Base-by-base conservation (phyloP, 2,329 filamentous ascomycete species). In the Penicillium sp. region DNA sequence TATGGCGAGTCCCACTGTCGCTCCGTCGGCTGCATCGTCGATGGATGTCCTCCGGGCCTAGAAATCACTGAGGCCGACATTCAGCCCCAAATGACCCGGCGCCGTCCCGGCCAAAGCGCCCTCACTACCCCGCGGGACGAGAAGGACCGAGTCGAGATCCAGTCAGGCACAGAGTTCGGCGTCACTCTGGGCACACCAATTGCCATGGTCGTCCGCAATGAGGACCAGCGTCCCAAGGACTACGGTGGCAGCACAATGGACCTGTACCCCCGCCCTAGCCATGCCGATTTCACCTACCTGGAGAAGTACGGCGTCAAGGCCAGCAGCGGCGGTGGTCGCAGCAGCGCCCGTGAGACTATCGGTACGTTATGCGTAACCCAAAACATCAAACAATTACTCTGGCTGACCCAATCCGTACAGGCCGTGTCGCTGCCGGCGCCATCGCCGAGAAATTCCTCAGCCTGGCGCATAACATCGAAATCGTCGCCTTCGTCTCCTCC, bases 291-390 rank as follows among this genome's bases (percentile, higher is more conserved):
- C 81, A 97, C 93, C 53, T 97, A 97, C 73, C 78, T 95, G 53
- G 87, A 95, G 70, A 97, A 97, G 75, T 98, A 98, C 69, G 91
- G 91, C 50, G 83, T 94, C 60, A 94, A 94, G 76, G 89, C 93
- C 33, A 87, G 82, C 67, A 89, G 84, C 54, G 91, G 93, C 51
- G 91, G 93, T 60, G 91, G 93, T 47, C 80, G 93, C 55, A 90
- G 85, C 67, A 90, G 85, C 67, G 93, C 93, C n/a, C 78, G 91
- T 57, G 91, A 97, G 77, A 97, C 91, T 10, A 95, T 97, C 65
- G 88, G 85, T 80, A 65, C 8, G 28, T 31, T 22, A 42, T 42
- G 28, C 31, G 40, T 42, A 31, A 22, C 13, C 5, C 22, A 12
- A 24, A 13, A 26, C 10, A 19, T 28, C 12, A 4, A 38, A 7